Evolutionary conservation across 306 rosid species (phyloP), one percentile per base, ranked within the genome.

Genomic region (Abrus pulchellus): DNA sequence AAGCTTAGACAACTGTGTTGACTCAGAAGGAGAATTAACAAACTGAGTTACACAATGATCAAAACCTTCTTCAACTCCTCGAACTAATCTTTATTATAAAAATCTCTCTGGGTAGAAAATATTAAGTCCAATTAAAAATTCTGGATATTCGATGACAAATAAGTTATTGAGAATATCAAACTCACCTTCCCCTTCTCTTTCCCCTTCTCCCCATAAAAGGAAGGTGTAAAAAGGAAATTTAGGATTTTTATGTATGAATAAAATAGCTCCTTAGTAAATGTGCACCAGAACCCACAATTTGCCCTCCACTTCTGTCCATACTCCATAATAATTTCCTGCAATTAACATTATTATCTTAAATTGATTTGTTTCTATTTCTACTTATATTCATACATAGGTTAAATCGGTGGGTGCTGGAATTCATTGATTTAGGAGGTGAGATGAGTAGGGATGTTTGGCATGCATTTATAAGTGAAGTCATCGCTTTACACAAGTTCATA

Each of bases 371-470:
- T 81, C 8, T 30, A 32, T 52, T 77, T 86, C 56, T 75, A 57
- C 55, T 67, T 84, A 12, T 38, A 40, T 83, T 80, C 85, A 43
- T 66, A 50, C 83, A 60, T 75, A 91, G 99, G 87, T 79, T 81
- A 9, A 76, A 91, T 80, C 54, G 80, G 6, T 95, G 93, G 97
- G 90, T 93, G 49, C 91, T 95, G 71, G 99, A 95, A 84, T 91
- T 95, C 85, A 92, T 95, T 30, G 98, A 95, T 87, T 89, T 93
- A 84, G 99, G 99, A 82, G 97, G 99, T 78, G 99, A 95, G 74
- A 91, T 95, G 98, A 90, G 96, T 90, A 88, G 98, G 83, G 99
- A 95, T 59, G 92, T 89, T 64, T 95, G 99, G 99, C 89, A 93
- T 84, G 94, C 98, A 10, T 86, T 90, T 78, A 86, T 95, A 33